phyloP scores from a whole-genome alignment of 2,329 filamentous ascomycete species.

The Penicillium sp. region DNA sequence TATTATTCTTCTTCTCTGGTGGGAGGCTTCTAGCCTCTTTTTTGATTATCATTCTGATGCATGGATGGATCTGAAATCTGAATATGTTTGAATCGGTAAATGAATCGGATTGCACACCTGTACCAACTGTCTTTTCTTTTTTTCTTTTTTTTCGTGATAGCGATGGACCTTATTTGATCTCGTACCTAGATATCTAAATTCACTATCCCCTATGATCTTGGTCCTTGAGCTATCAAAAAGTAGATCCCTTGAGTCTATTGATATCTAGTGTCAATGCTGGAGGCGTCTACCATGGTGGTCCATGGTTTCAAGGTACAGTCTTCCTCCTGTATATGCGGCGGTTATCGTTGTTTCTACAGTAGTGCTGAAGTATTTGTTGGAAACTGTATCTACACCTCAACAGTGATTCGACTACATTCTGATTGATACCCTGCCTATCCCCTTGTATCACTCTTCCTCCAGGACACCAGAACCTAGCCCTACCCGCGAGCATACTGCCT shows the following conservation, averaged over 20 bases:
- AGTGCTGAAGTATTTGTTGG: no score
- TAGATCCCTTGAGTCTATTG: neutral
- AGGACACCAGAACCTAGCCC: no score
- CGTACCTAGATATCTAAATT: conserved; percentile 12
- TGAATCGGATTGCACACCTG: conserved; percentile 15
- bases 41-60: neutral
- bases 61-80: conserved; percentile 8
- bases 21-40: neutral
- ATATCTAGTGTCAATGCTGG: neutral
- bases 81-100: conserved; percentile 11
- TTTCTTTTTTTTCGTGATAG: neutral
- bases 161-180: conserved; percentile 4
- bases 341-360: no score
- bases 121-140: conserved; percentile 4
- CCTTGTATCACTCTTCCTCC: no score
- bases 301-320: no score
- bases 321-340: no score
- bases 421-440: no score
- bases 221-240: neutral
- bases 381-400: no score
- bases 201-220: neutral
- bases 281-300: neutral
- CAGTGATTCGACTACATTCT: no score
- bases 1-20: neutral
- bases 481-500: no score